These are phyloP conservation scores for Magnusiomyces paraingens DNA, from an alignment of 1,139 yeast genomes.

Conservation along the genomic window DNA sequence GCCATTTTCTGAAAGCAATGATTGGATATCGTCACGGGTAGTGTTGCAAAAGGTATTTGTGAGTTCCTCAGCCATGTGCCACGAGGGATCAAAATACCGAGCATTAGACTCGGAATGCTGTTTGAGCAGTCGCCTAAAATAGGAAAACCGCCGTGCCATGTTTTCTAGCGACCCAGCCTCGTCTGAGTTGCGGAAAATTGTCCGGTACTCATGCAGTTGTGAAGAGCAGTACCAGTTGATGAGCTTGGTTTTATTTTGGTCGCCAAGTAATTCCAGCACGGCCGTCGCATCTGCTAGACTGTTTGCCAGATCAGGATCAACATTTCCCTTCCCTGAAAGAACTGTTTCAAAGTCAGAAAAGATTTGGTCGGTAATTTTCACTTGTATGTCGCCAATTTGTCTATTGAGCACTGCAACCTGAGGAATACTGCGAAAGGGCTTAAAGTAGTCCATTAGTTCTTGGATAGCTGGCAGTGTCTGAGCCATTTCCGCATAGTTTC, in stretches of 20 bases:
- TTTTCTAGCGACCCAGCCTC: constrained; percentile 95
- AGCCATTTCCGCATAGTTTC: constrained; percentile 60
- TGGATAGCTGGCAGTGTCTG: constrained; percentile 69
- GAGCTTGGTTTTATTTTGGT: constrained; percentile 50
- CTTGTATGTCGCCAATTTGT: constrained; percentile 57
- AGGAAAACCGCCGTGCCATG: constrained; percentile 70
- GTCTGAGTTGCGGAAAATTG: constrained; percentile 68
- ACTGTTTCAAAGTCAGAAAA: constrained; percentile 63
- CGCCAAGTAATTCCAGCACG: constrained; percentile 49
- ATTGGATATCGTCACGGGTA: constrained; percentile 60
- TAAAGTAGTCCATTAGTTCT: constrained; percentile 70
- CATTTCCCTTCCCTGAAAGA: constrained; percentile 20
- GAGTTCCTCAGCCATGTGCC: constrained; percentile 64
- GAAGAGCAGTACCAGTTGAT: constrained; percentile 68
- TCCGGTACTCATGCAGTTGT: constrained; percentile 64
- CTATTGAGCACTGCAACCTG: constrained; percentile 69
- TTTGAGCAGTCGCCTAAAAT: constrained; percentile 64
- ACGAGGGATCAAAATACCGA: constrained; percentile 55
- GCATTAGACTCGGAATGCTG: constrained; percentile 50
- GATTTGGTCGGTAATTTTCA: constrained; percentile 62
- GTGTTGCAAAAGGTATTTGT: constrained; percentile 58
- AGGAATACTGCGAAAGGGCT: constrained; percentile 74
- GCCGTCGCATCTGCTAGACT: constrained; percentile 56
- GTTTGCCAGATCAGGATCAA: constrained; percentile 18
- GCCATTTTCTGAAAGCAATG: constrained; percentile 35